Base-by-base conservation (phyloP, 176 grass and related monocot genomes). In the Rhynchospora tenuis region DNA sequence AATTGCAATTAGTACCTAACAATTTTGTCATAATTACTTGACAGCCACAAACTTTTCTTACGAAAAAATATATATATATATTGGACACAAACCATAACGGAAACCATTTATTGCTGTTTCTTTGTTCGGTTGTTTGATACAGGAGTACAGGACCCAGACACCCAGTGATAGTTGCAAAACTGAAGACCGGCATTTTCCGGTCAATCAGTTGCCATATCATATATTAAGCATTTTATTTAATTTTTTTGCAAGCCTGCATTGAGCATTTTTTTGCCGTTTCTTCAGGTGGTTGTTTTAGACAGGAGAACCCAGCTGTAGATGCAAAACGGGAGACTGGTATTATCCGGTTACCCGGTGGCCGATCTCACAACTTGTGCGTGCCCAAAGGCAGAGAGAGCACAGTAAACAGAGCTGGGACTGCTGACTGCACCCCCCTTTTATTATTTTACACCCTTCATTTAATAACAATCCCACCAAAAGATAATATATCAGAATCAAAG, bases 291-390 rank as follows among this genome's bases (percentile, higher is more conserved):
- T n/a, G n/a, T n/a, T n/a, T n/a, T n/a, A n/a, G n/a, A n/a, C 33
- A 38, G 33, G 33, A 38, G 33, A 38, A 38, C 33, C 33, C 33
- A 38, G 33, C 31, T 33, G 31, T 38, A 38, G 33, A 38, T 24
- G 59, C 59, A 11, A 61, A 23, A 63, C 28, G 29, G 26, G 15
- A 31, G 11, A 74, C 71, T 11, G 46, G 46, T 5, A 50, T n/a
- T 74, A 74, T 51, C 71, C 46, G 71, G 71, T 52, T 15, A 50
- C 50, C 45, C 71, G 22, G 71, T 74, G 16, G 12, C 45, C 46
- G 2, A 27, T 74, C 46, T 52, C 44, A 74, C 71, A 74, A 27
- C 51, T 52, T 74, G 46, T 74, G 71, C 46, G 71, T 74, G 71
- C 20, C 67, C 22, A 51, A 73, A 73, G 70, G 45, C n/a, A 73